Evolutionary conservation across 495 filamentous ascomycete genomes (phyloP).

Genomic region (Daldinia concentrica): DNA sequence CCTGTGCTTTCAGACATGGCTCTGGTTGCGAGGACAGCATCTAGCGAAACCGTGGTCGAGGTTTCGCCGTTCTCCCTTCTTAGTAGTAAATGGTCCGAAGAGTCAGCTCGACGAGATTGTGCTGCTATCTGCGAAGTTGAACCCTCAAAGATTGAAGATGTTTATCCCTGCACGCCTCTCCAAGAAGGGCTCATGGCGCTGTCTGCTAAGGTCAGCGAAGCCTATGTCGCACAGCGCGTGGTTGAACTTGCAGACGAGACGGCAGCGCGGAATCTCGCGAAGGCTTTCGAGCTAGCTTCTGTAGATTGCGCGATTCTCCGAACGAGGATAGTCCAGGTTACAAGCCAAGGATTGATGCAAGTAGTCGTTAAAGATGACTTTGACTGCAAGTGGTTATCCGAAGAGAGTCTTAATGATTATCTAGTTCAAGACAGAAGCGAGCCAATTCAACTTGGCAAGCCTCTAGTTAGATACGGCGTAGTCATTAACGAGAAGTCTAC

Average conservation of each 20-base stretch:
- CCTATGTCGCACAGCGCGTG: constrained; percentile 66
- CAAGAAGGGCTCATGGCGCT: constrained; percentile 75
- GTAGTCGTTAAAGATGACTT: constrained; percentile 62
- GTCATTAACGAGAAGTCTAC: constrained; percentile 50
- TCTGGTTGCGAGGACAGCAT: constrained; percentile 31
- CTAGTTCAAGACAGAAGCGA: constrained; percentile 55
- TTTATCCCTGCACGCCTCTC: constrained; percentile 75
- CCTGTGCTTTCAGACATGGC: constrained; percentile 55
- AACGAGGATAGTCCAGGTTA: constrained; percentile 66
- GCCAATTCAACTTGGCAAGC: constrained; percentile 63
- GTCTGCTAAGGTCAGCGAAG: constrained; percentile 64
- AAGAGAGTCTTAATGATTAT: constrained; percentile 55
- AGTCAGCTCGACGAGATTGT: constrained; percentile 40
- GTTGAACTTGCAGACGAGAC: constrained; percentile 48
- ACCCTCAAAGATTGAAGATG: constrained; percentile 59
- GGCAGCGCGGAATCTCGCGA: constrained; percentile 52
- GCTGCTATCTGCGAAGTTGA: constrained; percentile 45
- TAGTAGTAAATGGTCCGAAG: constrained; percentile 37
- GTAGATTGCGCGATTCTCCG: constrained; percentile 63
- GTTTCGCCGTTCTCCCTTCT: constrained; percentile 49
- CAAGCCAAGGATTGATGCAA: constrained; percentile 64
- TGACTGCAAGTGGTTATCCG: constrained; percentile 58
- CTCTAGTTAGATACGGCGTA: constrained; percentile 64
- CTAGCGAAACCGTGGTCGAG: constrained; percentile 17
- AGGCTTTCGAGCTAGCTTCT: constrained; percentile 61